Evolutionary conservation across 352 stramenopile species (phyloP), one percentile per base, ranked within the genome.

Genomic region (Phytophthora brassicae): DNA sequence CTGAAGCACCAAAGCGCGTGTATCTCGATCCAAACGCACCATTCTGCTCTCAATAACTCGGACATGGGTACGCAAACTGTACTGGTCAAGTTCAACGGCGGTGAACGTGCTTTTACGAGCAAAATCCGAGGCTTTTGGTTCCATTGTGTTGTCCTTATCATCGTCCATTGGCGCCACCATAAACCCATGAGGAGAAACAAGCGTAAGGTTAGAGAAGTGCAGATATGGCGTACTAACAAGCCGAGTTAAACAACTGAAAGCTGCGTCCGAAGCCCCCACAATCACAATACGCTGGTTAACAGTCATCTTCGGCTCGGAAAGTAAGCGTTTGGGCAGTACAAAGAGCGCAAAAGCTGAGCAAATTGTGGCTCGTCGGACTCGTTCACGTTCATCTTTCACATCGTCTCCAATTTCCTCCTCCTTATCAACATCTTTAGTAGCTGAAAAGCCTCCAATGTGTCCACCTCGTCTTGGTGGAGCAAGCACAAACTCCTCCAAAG

Each of bases 261-360:
- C 89, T 29, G 86, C 81, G 31, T 94, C 84, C 0, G 84, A 95
- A 0, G 81, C 86, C 1, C 91, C 92, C 0, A 97, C 79, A 14
- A 97, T 53, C 9, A 97, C 91, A 9, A 97, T 62, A 12, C 90
- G 84, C 41, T 92, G 76, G 63, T 94, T 95, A 13, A 93, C 60
- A 4, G 77, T 71, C 31, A 92, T n/a, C 44, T 96, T 96, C 0
- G 85, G 85, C 73, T 97, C 89, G 14, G 81, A 92, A 1, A 97
- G 63, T 35, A 96, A 65, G 36, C 86, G 79, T 59, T 92, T 92
- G 0, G 91, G 86, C 42, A 96, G 31, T 26, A 90, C 78, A 60
- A 96, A 97, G n/a, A 98, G 74, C 16, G 88, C 79, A 38, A 90
- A 90, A 8, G 53, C 49, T 20, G 53, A 53, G 33, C 60, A 73